A percentile compares a stretch with the other conserved stretches of the same genome.
Evolutionary conservation across 1,139 yeast genomes (phyloP).

Genomic region (Taiozyma onychis): DNA sequence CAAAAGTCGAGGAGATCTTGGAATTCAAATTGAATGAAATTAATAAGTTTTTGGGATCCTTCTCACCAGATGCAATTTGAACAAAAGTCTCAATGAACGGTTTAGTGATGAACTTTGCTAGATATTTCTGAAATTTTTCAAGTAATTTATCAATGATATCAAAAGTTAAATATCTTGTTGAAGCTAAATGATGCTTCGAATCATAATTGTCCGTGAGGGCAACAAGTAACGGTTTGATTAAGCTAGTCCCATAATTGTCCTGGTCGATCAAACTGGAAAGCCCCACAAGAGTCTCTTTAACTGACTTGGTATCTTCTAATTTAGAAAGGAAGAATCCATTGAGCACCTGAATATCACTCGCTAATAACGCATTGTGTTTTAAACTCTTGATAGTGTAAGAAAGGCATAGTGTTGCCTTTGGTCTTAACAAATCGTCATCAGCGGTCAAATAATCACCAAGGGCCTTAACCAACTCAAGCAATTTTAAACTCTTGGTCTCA

Average conservation of each 20-base stretch:
- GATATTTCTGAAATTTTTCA: slow-evolving; percentile 20
- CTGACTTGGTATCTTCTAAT: slow-evolving; percentile 55
- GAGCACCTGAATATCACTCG: slow-evolving; percentile 65
- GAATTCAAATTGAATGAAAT: slow-evolving; percentile 59
- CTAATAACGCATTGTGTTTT: slow-evolving; percentile 35
- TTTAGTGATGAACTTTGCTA: slow-evolving; percentile 27
- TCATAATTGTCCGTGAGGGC: slow-evolving; percentile 44
- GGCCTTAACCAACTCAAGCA: slow-evolving; percentile 48
- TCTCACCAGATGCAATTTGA: slow-evolving; percentile 77
- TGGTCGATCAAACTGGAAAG: slow-evolving; percentile 45
- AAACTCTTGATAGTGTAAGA: slow-evolving; percentile 42
- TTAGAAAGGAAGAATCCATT: slow-evolving; percentile 60
- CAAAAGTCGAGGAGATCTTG: slow-evolving; percentile 41
- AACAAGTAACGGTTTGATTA: slow-evolving; percentile 34
- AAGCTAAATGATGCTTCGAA: slow-evolving; percentile 60
- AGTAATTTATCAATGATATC: slow-evolving; percentile 38
- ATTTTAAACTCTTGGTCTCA: slow-evolving; percentile 32
- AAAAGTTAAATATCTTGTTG: slow-evolving; percentile 58
- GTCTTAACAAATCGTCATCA: slow-evolving; percentile 50
- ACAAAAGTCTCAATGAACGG: slow-evolving; percentile 51
- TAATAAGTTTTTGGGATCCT: slow-evolving; percentile 85
- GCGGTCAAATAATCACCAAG: slow-evolving; percentile 64
- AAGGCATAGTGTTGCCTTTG: slow-evolving; percentile 53
- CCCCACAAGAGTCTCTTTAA: slow-evolving; percentile 50
- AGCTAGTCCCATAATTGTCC: slow-evolving; percentile 35